Conservation (phyloP, 106 monocot species). For the Dendrobium huoshanense region DNA sequence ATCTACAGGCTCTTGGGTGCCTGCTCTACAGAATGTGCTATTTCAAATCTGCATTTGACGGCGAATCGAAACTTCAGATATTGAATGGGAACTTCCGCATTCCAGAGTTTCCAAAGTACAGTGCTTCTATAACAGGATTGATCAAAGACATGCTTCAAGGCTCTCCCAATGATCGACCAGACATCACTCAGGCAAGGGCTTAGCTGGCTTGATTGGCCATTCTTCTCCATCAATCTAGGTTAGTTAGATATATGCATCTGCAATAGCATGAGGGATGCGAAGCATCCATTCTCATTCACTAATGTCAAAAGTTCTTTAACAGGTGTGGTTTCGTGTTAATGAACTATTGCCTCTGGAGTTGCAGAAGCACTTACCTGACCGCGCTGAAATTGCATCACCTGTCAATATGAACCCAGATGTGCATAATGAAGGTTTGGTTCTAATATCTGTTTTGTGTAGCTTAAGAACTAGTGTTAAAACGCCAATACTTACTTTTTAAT, state of each 20-base stretch:
- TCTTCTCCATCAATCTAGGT: slow-evolving; percentile 86
- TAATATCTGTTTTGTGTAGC: background rate
- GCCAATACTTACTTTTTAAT: background rate
- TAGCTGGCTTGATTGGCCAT: slow-evolving; percentile 95
- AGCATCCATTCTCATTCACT: slow-evolving; percentile 5
- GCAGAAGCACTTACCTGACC: slow-evolving; percentile 66
- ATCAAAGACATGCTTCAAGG: slow-evolving; percentile 87
- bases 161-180: slow-evolving; percentile 80
- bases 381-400: slow-evolving; percentile 11
- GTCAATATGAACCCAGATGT: slow-evolving; percentile 10
- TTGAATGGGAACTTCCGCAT: slow-evolving; percentile 90
- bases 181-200: slow-evolving; percentile 99
- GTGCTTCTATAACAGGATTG: slow-evolving; percentile 44
- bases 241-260: slow-evolving; percentile 64
- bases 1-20: slow-evolving; percentile 79
- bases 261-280: slow-evolving; percentile 19
- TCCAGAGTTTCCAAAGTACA: slow-evolving; percentile 77
- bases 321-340: slow-evolving; percentile 97
- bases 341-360: slow-evolving; percentile 55
- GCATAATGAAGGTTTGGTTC: slow-evolving; percentile 49
- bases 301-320: slow-evolving; percentile 24
- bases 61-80: slow-evolving; percentile 89
- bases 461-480: background rate
- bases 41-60: slow-evolving; percentile 88
- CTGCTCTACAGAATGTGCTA: slow-evolving; percentile 91